phyloP scores from a whole-genome alignment of 441 rosid genomes.

The Corymbia citriodora region DNA sequence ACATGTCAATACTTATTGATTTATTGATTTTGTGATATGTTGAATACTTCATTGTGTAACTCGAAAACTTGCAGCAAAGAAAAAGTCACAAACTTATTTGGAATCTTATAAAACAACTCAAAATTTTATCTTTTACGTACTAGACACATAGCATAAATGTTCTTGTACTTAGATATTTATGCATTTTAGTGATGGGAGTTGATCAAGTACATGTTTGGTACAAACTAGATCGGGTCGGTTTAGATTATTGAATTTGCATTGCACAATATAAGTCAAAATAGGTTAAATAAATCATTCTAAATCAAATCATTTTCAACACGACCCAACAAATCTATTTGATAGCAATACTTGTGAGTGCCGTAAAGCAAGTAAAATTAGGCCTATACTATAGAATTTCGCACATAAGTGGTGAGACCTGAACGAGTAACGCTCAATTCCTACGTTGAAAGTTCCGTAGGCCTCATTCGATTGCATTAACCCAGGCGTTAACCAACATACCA shows the following conservation, averaged over 20 bases:
- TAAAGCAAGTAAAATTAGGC: background rate
- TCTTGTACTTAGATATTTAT: background rate
- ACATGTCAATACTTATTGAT: background rate
- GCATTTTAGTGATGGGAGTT: background rate
- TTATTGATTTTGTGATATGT: background rate
- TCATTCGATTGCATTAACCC: background rate
- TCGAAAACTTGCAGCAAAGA: background rate
- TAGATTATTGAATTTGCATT: no score
- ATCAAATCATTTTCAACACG: background rate
- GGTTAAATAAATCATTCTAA: background rate
- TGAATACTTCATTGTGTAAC: background rate
- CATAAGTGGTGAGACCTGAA: background rate
- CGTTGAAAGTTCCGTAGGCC: background rate
- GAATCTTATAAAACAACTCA: no score
- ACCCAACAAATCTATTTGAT: background rate
- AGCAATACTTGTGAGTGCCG: background rate
- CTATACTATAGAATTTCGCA: background rate
- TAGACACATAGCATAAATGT: background rate
- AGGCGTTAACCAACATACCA: background rate
- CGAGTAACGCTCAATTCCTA: background rate
- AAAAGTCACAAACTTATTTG: background rate
- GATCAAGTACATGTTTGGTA: no score
- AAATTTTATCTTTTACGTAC: background rate
- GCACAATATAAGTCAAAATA: background rate
- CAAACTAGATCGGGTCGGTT: accelerated